These are phyloP conservation scores for Globisporangium splendens DNA, from an alignment of 352 stramenopile genomes.

Conservation along the genomic window DNA sequence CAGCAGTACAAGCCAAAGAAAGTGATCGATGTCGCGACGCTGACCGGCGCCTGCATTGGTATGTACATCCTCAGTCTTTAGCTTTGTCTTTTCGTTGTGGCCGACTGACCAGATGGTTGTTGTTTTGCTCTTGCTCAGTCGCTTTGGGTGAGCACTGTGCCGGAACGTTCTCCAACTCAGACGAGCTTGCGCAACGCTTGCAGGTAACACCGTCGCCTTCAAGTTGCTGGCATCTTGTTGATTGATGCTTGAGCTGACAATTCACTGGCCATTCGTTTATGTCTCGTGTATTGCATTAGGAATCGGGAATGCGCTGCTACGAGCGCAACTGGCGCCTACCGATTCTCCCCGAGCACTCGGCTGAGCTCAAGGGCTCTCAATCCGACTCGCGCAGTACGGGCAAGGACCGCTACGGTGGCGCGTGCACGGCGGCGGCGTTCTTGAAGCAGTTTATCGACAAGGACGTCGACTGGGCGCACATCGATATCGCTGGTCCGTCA, in stretches of 20 bases:
- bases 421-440: conserved; percentile 84
- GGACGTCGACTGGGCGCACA: conserved; percentile 84
- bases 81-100: not conserved
- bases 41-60: conserved; percentile 89
- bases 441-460: conserved; percentile 88
- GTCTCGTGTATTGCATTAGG: conserved; percentile 12
- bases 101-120: not conserved
- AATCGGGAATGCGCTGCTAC: conserved; percentile 53
- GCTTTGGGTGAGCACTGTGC: conserved; percentile 87
- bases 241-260: too few species aligned
- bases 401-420: conserved; percentile 75
- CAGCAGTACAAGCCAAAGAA: conserved; percentile 87
- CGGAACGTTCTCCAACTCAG: conserved; percentile 91
- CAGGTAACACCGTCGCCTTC: conserved; percentile 16
- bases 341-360: conserved; percentile 82
- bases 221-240: not conserved
- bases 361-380: conserved; percentile 75
- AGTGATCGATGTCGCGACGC: conserved; percentile 93
- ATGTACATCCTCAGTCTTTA: conserved; percentile 5
- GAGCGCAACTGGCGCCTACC: conserved; percentile 89
- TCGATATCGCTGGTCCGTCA: conserved; percentile 87
- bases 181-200: conserved; percentile 73
- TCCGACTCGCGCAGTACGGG: conserved; percentile 80
- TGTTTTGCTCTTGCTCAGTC: conserved; percentile 28
- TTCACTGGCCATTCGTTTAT: conserved; percentile 3